These are phyloP conservation scores for Fusarium albosuccineum DNA, from an alignment of 2,329 filamentous ascomycete genomes.

Conservation along the genomic window DNA sequence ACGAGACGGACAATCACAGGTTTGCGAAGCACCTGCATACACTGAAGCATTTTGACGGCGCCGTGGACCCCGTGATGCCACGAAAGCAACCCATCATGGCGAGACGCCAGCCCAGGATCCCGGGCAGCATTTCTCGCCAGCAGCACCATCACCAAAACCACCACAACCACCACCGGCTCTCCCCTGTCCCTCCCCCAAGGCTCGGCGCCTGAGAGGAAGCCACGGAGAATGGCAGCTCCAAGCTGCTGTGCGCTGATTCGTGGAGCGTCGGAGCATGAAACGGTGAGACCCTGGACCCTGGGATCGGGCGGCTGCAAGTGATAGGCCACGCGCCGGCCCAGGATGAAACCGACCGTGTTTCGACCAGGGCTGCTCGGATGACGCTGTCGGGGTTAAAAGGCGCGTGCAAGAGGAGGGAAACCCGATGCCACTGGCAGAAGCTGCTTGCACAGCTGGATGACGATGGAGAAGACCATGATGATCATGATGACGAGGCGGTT, in stretches of 20 bases:
- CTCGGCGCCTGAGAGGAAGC: constrained; percentile 12
- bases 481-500: constrained; percentile 16
- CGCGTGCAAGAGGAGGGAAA: constrained; percentile 19
- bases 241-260: constrained; percentile 37
- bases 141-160: too few relatives aligned
- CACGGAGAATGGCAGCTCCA: constrained; percentile 4
- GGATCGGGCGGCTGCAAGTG: constrained; percentile 42
- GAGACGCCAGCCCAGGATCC: constrained; percentile 8
- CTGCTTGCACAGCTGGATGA: too few relatives aligned
- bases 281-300: constrained; percentile 44
- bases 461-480: neutral
- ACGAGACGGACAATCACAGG: constrained; percentile 20
- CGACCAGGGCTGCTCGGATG: constrained; percentile 42
- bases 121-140: neutral
- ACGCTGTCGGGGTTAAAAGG: constrained; percentile 36
- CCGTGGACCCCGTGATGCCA: constrained; percentile 16
- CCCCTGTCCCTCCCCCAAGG: constrained; percentile 7
- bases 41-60: constrained; percentile 11
- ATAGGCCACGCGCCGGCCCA: constrained; percentile 42
- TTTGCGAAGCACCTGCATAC: constrained; percentile 21
- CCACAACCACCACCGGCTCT: neutral
- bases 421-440: neutral
- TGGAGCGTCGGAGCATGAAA: constrained; percentile 43
- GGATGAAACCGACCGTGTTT: constrained; percentile 48
- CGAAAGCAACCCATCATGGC: constrained; percentile 19